Evolutionary conservation across 2,329 filamentous ascomycete genomes (phyloP).

Genomic region (Aspergillus neotritici): DNA sequence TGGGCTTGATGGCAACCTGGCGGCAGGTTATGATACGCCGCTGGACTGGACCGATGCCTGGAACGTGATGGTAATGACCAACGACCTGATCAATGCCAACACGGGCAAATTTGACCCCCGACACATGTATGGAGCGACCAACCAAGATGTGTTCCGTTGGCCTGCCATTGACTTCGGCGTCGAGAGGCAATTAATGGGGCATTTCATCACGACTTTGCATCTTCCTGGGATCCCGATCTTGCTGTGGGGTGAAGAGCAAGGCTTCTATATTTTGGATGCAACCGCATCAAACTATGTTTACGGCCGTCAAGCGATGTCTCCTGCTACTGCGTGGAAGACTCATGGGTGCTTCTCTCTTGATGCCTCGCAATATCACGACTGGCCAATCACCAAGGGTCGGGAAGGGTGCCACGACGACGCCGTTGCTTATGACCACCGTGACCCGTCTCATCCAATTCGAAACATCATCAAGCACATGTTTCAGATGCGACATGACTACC

Average conservation of each 20-base stretch:
- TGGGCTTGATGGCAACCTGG: slow-evolving; percentile 54
- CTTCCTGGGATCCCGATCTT: slow-evolving; percentile 58
- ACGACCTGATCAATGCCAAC: slow-evolving; percentile 57
- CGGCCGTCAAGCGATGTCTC: slow-evolving; percentile 58
- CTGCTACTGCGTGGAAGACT: slow-evolving; percentile 57
- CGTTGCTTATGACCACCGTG: slow-evolving; percentile 57
- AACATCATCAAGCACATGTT: slow-evolving; percentile 60
- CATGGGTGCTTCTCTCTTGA: slow-evolving; percentile 59
- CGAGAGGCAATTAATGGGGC: slow-evolving; percentile 52
- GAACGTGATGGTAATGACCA: slow-evolving; percentile 53
- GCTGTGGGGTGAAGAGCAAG: slow-evolving; percentile 62
- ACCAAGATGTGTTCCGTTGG: slow-evolving; percentile 63
- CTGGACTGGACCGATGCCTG: slow-evolving; percentile 53
- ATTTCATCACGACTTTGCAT: slow-evolving; percentile 55
- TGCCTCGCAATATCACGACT: slow-evolving; percentile 53
- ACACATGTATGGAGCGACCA: slow-evolving; percentile 60
- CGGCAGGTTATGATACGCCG: slow-evolving; percentile 50
- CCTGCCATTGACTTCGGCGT: slow-evolving; percentile 54
- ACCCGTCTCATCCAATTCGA: slow-evolving; percentile 56
- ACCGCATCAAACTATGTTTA: slow-evolving; percentile 62
- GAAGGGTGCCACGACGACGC: slow-evolving; percentile 53
- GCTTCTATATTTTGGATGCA: slow-evolving; percentile 59
- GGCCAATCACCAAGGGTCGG: slow-evolving; percentile 51
- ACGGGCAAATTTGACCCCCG: slow-evolving; percentile 59
- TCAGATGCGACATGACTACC: slow-evolving; percentile 52